Conservation (phyloP, 768 basidiomycete genomes). For the Gloeostereum incarnatum region DNA sequence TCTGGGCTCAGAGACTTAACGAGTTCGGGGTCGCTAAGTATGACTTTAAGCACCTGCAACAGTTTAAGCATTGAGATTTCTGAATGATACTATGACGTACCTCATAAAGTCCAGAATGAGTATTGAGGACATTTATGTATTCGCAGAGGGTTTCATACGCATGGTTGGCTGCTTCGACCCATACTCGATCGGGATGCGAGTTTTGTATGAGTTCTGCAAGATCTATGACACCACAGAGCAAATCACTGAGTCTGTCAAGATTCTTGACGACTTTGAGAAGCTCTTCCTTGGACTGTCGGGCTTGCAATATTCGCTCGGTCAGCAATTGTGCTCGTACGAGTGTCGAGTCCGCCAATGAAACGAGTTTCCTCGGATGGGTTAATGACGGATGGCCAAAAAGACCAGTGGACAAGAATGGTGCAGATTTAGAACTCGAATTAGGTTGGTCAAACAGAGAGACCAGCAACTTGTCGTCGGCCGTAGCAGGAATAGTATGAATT, state of each 20-base stretch:
- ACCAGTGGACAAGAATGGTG: constrained; percentile 53
- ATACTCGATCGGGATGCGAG: constrained; percentile 79
- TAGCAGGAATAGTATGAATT: constrained; percentile 43
- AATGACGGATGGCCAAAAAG: constrained; percentile 79
- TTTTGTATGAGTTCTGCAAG: constrained; percentile 90
- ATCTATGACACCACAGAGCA: constrained; percentile 94
- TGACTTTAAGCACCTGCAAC: constrained; percentile 56
- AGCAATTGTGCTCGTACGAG: constrained; percentile 72
- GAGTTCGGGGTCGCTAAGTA: constrained; percentile 60
- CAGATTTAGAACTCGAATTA: constrained; percentile 20
- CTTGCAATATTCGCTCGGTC: constrained; percentile 74
- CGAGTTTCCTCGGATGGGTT: constrained; percentile 58
- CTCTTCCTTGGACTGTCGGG: constrained; percentile 64
- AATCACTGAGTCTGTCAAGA: constrained; percentile 90
- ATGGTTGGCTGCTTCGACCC: constrained; percentile 78
- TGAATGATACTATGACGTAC: constrained; percentile 34
- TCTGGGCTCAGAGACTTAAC: constrained; percentile 61
- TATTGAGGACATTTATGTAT: constrained; percentile 97
- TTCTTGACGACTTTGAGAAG: constrained; percentile 88
- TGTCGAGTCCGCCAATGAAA: constrained; percentile 69
- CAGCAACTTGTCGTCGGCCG: constrained; percentile 57
- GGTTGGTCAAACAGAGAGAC: constrained; percentile 69
- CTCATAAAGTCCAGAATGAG: constrained; percentile 82
- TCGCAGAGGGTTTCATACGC: constrained; percentile 91
- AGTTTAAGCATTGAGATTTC: constrained; percentile 10